These are phyloP conservation scores for Lactarius psammicola DNA, from an alignment of 768 basidiomycete species.

Conservation along the genomic window DNA sequence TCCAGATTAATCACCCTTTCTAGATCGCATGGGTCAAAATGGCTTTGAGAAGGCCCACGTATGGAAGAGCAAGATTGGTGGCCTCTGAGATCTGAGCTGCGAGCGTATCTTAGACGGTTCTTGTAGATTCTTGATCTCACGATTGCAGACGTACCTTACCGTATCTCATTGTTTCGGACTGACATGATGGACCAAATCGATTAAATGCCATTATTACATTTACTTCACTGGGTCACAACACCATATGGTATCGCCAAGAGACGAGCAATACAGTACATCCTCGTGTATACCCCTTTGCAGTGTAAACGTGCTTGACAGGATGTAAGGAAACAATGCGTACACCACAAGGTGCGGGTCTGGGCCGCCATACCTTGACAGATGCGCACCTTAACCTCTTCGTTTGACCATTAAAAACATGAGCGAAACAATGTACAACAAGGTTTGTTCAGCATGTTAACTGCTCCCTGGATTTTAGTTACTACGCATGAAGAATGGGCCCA, in stretches of 20 bases:
- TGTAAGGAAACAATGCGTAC: background rate
- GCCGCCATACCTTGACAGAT: background rate
- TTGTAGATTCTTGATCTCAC: background rate
- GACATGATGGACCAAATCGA: background rate
- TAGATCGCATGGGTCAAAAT: slow-evolving; percentile 72
- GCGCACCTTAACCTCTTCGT: background rate
- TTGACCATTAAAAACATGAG: background rate
- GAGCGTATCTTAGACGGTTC: slow-evolving; percentile 17
- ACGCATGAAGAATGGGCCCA: background rate
- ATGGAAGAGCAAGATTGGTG: slow-evolving; percentile 84
- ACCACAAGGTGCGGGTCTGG: background rate
- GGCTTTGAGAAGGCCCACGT: slow-evolving; percentile 88
- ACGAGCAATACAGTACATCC: no score
- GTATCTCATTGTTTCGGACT: background rate
- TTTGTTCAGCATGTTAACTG: background rate
- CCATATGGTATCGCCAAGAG: background rate
- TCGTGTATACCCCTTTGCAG: background rate
- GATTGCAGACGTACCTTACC: no score
- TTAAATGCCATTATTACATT: background rate
- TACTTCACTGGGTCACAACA: background rate
- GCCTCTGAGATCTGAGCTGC: slow-evolving; percentile 27
- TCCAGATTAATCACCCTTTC: slow-evolving; percentile 15
- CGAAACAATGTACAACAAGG: background rate
- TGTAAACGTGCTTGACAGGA: background rate
- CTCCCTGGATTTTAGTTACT: background rate